Base-by-base conservation (phyloP, 371 early-diverging fungal species). In the Lichtheimia ramosa region DNA sequence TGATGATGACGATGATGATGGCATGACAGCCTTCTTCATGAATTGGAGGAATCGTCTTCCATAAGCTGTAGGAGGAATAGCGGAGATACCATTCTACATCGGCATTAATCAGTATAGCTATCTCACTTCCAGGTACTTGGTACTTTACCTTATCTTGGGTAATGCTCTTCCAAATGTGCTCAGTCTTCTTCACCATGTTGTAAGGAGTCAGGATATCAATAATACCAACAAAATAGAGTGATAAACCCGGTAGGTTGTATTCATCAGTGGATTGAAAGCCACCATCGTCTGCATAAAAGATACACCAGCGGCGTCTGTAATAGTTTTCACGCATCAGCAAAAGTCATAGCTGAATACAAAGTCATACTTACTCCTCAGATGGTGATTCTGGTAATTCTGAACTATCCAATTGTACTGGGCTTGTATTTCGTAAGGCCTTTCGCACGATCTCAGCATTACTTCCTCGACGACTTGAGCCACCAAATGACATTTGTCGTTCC, bases 171-270 rank as follows among this genome's bases (percentile, higher is more conserved):
- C 87, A 93, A 16, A 89, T 75, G 60, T 92, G 92, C 69, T 98
- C 99, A 21, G 91, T 63, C 67, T 90, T 89, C 79, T 98, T 98
- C 62, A 82, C 78, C 48, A 85, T 68, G 67, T 92, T 91, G 77
- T 97, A 98, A 2, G 93, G 92, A 16, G 99, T 98, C 49, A 98
- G 82, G 48, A 97, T 97, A 69, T 98, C 99, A 59, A 98, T 98
- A 64, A 97, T 89, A 20, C 98, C 98, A 57, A 97, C 72, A 64
- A 91, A 97, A 75, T 97, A 97, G 5, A 97, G 80, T 48, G 86
- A 79, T 51, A 84, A 72, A 4, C 82, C 68, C 12, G 87, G 82
- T 43, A 75, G 66, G 65, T 94, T 85, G 48, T 70, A 41, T 51
- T 84, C 86, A 65, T 92, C 91, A 1, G 95, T 91, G 10, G 95